A percentile compares a stretch with the other conserved stretches of the same genome.
phyloP scores from a whole-genome alignment of 225 moss, liverwort and hornwort genomes.

The Marchantia paleacea region DNA sequence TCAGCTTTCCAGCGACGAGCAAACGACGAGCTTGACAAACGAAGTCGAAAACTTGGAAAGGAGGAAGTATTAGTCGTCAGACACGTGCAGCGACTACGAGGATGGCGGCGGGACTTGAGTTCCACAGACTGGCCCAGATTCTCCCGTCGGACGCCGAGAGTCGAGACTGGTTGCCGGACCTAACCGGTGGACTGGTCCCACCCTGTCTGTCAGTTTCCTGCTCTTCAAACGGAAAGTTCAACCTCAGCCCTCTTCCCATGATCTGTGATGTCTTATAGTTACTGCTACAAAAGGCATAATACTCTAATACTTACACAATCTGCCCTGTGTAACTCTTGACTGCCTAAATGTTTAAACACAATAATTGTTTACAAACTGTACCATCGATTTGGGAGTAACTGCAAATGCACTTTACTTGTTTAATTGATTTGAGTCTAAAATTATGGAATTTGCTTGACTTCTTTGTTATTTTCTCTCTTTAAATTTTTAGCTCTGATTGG shows the following conservation, averaged over 20 bases:
- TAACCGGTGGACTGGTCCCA: neutral
- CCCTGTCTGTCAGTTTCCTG: neutral
- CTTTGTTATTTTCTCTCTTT: too few relatives aligned
- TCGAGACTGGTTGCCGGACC: neutral
- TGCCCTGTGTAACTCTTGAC: too few relatives aligned
- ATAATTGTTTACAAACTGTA: too few relatives aligned
- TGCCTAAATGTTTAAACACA: too few relatives aligned
- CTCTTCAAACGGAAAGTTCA: neutral
- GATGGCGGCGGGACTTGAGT: neutral
- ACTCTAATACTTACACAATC: too few relatives aligned
- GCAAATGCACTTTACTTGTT: too few relatives aligned
- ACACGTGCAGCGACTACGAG: slow-evolving; percentile 2
- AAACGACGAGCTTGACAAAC: neutral
- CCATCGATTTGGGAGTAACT: too few relatives aligned
- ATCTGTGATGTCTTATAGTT: neutral
- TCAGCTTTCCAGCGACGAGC: neutral
- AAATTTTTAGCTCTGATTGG: too few relatives aligned
- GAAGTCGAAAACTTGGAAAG: neutral
- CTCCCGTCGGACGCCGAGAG: too few relatives aligned
- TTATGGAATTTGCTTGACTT: too few relatives aligned
- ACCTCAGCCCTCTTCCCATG: neutral
- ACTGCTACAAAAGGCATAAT: too few relatives aligned
- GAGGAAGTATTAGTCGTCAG: neutral
- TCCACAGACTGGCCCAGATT: neutral
- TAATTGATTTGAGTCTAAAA: too few relatives aligned